A percentile compares a stretch with the other conserved stretches of the same genome.
These are phyloP conservation scores for Panus rudis DNA, from an alignment of 768 basidiomycete species.

Conservation along the genomic window DNA sequence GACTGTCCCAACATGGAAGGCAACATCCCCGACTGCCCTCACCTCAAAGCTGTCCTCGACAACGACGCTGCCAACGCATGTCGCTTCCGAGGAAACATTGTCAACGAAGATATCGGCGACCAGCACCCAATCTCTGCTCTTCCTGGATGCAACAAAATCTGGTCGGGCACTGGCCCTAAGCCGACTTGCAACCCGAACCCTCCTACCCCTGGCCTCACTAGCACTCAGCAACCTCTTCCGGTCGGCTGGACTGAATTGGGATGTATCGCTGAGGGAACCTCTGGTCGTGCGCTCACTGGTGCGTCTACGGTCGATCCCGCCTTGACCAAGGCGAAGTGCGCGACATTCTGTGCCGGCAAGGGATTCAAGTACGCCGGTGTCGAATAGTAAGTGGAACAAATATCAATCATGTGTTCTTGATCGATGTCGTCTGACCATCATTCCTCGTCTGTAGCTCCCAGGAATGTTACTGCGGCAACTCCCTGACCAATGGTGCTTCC, in stretches of 20 bases:
- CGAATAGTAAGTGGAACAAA: conserved; percentile 16
- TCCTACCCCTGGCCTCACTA: conserved; percentile 7
- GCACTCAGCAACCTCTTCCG: conserved; percentile 11
- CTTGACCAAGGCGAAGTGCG: conserved; percentile 13
- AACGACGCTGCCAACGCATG: conserved; percentile 12
- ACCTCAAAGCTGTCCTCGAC: conserved; percentile 11
- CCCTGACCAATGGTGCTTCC: conserved; percentile 17
- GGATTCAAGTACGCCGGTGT: conserved; percentile 18
- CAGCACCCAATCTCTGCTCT: conserved; percentile 11
- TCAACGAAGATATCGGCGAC: conserved; percentile 12
- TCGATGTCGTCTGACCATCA: no score
- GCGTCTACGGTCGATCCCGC: conserved; percentile 9
- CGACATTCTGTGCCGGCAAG: conserved; percentile 12
- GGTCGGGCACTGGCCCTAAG: conserved; percentile 6
- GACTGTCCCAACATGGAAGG: conserved; percentile 14
- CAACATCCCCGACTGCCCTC: conserved; percentile 13
- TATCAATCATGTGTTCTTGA: no score
- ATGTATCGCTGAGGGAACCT: conserved; percentile 16
- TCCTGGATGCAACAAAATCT: conserved; percentile 18
- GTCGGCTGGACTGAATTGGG: conserved; percentile 14
- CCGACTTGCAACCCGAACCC: conserved; percentile 7
- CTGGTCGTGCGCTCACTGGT: conserved; percentile 15
- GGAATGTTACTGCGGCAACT: conserved; percentile 19
- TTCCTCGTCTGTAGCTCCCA: no score
- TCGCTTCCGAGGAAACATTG: conserved; percentile 9